A percentile compares a stretch with the other conserved stretches of the same genome.
Conservation (phyloP, 176 grass and related monocot genomes). For the Cenchrus purpureus region DNA sequence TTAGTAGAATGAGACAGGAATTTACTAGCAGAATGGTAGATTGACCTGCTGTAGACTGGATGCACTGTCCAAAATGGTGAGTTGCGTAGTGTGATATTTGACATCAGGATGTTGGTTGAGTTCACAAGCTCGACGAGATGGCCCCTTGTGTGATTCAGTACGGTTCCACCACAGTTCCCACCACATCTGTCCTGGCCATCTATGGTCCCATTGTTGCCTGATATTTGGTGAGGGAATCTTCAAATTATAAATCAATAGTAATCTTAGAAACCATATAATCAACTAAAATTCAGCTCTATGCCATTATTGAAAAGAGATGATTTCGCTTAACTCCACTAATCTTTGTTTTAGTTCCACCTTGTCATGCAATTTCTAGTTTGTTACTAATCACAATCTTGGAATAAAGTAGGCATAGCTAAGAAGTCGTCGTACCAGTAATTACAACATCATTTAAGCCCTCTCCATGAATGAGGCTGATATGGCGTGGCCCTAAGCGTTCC, state of each 20-base stretch:
- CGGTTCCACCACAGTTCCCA: slow-evolving; percentile 95
- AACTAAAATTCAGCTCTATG: not conserved
- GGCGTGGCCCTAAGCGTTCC: slow-evolving; percentile 62
- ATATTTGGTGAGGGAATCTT: slow-evolving; percentile 30
- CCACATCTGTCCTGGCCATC: slow-evolving; percentile 91
- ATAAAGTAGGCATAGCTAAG: slow-evolving; percentile 2
- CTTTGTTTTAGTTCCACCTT: not conserved
- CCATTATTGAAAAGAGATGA: not conserved
- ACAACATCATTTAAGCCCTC: slow-evolving; percentile 74
- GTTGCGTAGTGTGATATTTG: slow-evolving; percentile 73
- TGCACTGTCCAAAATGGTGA: slow-evolving; percentile 99
- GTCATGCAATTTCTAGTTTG: not conserved
- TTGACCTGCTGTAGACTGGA: slow-evolving; percentile 90
- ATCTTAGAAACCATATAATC: not conserved
- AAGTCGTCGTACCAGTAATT: slow-evolving; percentile 63
- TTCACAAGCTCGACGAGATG: slow-evolving; percentile 85
- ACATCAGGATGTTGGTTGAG: slow-evolving; percentile 76
- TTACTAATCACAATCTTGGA: not conserved
- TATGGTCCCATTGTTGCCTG: slow-evolving; percentile 87
- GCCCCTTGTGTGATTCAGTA: slow-evolving; percentile 86
- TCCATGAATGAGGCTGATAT: slow-evolving; percentile 91
- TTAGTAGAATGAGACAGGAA: slow-evolving; percentile 1
- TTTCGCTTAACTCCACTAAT: not conserved
- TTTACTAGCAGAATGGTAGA: not conserved
- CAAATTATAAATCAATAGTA: slow-evolving; percentile 11